Evolutionary conservation across 1,284 basidiomycete species (phyloP).

Genomic region (Violaceomyces palustris): DNA sequence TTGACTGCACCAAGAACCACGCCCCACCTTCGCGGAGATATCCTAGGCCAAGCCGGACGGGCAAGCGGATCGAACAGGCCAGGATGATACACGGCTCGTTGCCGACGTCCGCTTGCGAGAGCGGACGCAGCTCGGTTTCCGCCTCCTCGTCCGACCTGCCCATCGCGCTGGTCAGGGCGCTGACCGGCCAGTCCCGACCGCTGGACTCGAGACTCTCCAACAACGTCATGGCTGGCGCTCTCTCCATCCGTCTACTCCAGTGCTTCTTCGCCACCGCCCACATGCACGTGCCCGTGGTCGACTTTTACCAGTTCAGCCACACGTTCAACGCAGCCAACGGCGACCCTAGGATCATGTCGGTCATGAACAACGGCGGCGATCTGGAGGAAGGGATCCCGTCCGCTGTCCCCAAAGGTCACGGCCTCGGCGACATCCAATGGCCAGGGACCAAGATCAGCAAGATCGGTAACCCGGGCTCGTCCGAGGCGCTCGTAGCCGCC

Average conservation of each 20-base stretch:
- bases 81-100: constrained; percentile 42
- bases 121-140: neutral
- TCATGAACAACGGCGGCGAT: constrained; percentile 42
- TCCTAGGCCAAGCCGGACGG: constrained; percentile 45
- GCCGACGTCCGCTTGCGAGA: neutral
- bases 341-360: constrained; percentile 38
- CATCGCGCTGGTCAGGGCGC: neutral
- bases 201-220: too few relatives aligned
- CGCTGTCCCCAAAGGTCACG: constrained; percentile 8
- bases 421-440: constrained; percentile 14
- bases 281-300: constrained; percentile 41
- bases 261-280: constrained; percentile 44
- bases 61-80: constrained; percentile 49
- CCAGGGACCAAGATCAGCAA: constrained; percentile 28
- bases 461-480: constrained; percentile 33
- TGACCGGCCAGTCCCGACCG: constrained; percentile 4
- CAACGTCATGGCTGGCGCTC: constrained; percentile 34
- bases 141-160: neutral
- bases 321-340: constrained; percentile 46
- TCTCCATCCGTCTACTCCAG: constrained; percentile 39
- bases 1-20: constrained; percentile 40
- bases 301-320: constrained; percentile 39
- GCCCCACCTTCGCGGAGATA: constrained; percentile 36
- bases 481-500: constrained; percentile 38
- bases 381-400: constrained; percentile 22